These are phyloP conservation scores for Zymoseptoria pseudotritici DNA, from an alignment of 2,329 filamentous ascomycete genomes.

Conservation along the genomic window DNA sequence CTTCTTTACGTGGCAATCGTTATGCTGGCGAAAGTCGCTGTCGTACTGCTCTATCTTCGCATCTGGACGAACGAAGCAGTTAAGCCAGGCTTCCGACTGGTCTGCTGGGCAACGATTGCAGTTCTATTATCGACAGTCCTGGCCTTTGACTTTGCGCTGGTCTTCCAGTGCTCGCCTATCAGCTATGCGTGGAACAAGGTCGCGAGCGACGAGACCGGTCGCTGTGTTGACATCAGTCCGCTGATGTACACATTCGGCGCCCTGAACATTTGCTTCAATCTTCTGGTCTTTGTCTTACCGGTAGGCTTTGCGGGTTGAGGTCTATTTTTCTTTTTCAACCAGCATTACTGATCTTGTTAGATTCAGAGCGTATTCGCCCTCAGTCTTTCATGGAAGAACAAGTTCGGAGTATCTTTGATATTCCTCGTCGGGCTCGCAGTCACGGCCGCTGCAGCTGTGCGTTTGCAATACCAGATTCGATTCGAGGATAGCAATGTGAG, in stretches of 20 bases:
- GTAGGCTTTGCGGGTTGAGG: neutral
- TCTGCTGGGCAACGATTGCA: slow-evolving; percentile 14
- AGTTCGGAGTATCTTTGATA: slow-evolving; percentile 11
- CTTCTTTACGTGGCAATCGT: slow-evolving; percentile 14
- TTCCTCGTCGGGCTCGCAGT: slow-evolving; percentile 14
- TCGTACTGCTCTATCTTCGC: slow-evolving; percentile 13
- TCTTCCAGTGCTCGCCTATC: slow-evolving; percentile 16
- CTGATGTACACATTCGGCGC: slow-evolving; percentile 13
- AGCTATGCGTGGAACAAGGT: slow-evolving; percentile 11
- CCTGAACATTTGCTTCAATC: slow-evolving; percentile 13
- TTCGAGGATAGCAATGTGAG: slow-evolving; percentile 1
- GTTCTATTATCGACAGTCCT: slow-evolving; percentile 8
- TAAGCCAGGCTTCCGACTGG: slow-evolving; percentile 10
- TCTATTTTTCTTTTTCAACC: neutral
- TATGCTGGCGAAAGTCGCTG: slow-evolving; percentile 14
- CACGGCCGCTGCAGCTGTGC: slow-evolving; percentile 11
- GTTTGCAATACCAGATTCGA: slow-evolving; percentile 11
- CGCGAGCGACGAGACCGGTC: slow-evolving; percentile 2
- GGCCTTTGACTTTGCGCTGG: slow-evolving; percentile 15
- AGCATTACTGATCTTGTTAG: neutral
- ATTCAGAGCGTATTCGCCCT: slow-evolving; percentile 14
- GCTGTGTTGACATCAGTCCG: slow-evolving; percentile 9
- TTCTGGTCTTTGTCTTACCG: slow-evolving; percentile 15
- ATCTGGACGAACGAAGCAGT: slow-evolving; percentile 15
- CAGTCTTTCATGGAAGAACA: slow-evolving; percentile 13